Conservation (phyloP, 2,329 filamentous ascomycete genomes). For the Didymella exigua region DNA sequence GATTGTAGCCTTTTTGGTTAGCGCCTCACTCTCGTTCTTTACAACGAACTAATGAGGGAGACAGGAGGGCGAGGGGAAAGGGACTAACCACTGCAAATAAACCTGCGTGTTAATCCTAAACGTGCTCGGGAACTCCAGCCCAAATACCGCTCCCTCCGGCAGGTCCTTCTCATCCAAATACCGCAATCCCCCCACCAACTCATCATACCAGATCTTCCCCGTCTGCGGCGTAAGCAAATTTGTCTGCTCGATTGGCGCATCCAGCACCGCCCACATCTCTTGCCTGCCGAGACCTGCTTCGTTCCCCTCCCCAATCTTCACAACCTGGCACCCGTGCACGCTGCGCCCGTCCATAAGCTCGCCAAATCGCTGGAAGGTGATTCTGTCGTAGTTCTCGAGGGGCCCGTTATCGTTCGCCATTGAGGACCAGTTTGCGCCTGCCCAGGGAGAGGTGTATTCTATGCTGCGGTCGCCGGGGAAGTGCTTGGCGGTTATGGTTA, state of each 20-base stretch:
- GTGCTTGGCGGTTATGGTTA: slow-evolving; percentile 82
- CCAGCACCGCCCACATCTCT: slow-evolving; percentile 39
- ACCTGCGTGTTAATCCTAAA: slow-evolving; percentile 50
- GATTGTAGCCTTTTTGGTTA: slow-evolving; percentile 48
- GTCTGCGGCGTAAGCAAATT: slow-evolving; percentile 46
- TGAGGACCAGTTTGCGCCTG: slow-evolving; percentile 79
- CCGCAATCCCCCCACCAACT: slow-evolving; percentile 47
- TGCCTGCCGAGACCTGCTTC: slow-evolving; percentile 36
- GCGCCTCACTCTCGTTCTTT: not conserved
- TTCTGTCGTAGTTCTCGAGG: slow-evolving; percentile 39
- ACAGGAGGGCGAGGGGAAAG: not conserved
- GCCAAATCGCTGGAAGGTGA: slow-evolving; percentile 39
- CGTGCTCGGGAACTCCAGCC: slow-evolving; percentile 42
- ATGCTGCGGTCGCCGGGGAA: slow-evolving; percentile 94
- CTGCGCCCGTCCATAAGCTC: slow-evolving; percentile 32
- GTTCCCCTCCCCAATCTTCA: slow-evolving; percentile 26
- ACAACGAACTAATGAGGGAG: too few species aligned
- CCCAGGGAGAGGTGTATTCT: slow-evolving; percentile 89
- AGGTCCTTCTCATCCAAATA: slow-evolving; percentile 37
- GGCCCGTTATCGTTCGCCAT: slow-evolving; percentile 44
- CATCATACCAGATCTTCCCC: slow-evolving; percentile 51
- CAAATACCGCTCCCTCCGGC: slow-evolving; percentile 46
- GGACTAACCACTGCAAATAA: slow-evolving; percentile 45
- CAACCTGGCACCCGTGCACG: slow-evolving; percentile 25
- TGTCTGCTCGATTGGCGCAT: slow-evolving; percentile 39